A percentile compares a stretch with the other conserved stretches of the same genome.
Conservation (phyloP, 2,329 filamentous ascomycete species). For the Xylariales sp. region DNA sequence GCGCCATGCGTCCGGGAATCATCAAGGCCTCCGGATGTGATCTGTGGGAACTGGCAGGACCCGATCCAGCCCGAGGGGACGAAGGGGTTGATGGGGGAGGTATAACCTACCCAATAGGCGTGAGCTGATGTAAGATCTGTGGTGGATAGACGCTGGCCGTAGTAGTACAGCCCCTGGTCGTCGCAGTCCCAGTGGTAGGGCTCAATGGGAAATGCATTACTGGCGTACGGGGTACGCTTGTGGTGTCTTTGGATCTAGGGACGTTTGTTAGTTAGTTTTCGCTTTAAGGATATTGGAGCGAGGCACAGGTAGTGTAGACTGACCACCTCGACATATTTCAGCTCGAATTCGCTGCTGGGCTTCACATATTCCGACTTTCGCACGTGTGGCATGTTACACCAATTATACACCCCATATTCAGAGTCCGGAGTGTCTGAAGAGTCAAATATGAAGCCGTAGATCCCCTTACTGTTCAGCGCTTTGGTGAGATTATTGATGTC, state of each 20-base stretch:
- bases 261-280: too few species aligned
- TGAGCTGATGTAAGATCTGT: conserved; percentile 35
- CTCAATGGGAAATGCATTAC: conserved; percentile 72
- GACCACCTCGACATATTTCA: conserved; percentile 69
- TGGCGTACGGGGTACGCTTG: conserved; percentile 75
- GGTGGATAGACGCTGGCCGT: conserved; percentile 50
- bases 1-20: conserved; percentile 72
- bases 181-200: conserved; percentile 68
- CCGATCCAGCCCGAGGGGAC: conserved; percentile 62
- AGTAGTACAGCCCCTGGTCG: conserved; percentile 66
- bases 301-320: background rate
- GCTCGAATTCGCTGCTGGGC: conserved; percentile 49
- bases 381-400: conserved; percentile 87
- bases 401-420: conserved; percentile 67
- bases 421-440: conserved; percentile 52
- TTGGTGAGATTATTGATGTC: conserved; percentile 56
- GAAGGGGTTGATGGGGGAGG: conserved; percentile 62
- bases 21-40: conserved; percentile 65
- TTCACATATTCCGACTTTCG: conserved; percentile 58
- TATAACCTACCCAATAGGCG: conserved; percentile 63
- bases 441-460: conserved; percentile 72
- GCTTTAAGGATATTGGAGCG: too few species aligned
- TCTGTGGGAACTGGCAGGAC: conserved; percentile 76
- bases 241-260: conserved; percentile 70
- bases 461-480: conserved; percentile 54